Percentiles rank a stretch among this genome's conserved stretches.
Evolutionary conservation across 805 yeast genomes (phyloP).

Genomic region (Limtongia smithiae): DNA sequence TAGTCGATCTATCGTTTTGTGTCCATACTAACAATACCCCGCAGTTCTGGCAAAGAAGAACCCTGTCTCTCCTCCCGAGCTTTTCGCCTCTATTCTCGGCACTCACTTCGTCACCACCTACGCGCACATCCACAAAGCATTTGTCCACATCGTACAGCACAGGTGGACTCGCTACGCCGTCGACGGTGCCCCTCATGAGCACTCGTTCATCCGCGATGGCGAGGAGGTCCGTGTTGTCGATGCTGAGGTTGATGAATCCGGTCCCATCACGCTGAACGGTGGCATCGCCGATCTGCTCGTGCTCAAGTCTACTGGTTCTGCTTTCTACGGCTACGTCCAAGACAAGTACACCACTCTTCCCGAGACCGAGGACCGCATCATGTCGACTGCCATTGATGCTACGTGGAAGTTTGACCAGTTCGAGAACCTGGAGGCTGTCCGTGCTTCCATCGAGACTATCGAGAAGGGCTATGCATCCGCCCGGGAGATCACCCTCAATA

Average conservation of each 20-base stretch:
- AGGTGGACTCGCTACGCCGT: slow-evolving; percentile 77
- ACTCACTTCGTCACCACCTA: slow-evolving; percentile 77
- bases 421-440: slow-evolving; percentile 43
- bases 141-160: slow-evolving; percentile 63
- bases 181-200: slow-evolving; percentile 71
- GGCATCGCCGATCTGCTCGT: slow-evolving; percentile 41
- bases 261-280: slow-evolving; percentile 48
- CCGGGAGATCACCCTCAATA: slow-evolving; percentile 63
- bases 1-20: not conserved
- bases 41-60: slow-evolving; percentile 74
- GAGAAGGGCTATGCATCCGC: slow-evolving; percentile 63
- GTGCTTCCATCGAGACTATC: slow-evolving; percentile 58
- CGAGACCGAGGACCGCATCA: slow-evolving; percentile 79
- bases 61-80: slow-evolving; percentile 80
- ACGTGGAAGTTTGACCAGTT: slow-evolving; percentile 29
- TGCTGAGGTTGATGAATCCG: slow-evolving; percentile 34
- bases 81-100: slow-evolving; percentile 80
- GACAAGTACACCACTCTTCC: slow-evolving; percentile 86
- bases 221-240: slow-evolving; percentile 65
- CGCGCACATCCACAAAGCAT: slow-evolving; percentile 69
- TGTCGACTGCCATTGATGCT: slow-evolving; percentile 73
- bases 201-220: slow-evolving; percentile 82
- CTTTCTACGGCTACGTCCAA: slow-evolving; percentile 80
- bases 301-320: slow-evolving; percentile 88
- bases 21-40: not conserved